A percentile compares a stretch with the other conserved stretches of the same genome.
phyloP scores from a whole-genome alignment of 345 rosid species.

The Eucalyptus erythrocorys region DNA sequence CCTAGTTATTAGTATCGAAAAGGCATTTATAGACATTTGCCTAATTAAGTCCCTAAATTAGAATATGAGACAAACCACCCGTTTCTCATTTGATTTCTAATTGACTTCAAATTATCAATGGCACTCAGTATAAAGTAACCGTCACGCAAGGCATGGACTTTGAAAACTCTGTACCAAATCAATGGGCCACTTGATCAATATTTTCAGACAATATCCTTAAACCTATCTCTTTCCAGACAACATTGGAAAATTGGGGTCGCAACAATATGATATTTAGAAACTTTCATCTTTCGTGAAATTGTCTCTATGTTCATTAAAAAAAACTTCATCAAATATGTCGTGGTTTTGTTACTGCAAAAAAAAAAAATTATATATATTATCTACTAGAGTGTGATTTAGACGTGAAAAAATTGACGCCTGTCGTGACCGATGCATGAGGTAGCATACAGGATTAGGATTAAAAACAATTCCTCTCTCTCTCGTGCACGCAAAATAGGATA shows the following conservation, averaged over 20 bases:
- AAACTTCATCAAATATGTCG: background rate
- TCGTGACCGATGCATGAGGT: background rate
- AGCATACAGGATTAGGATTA: background rate
- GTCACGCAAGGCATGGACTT: no score
- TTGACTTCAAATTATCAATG: no score
- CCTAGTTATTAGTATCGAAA: no score
- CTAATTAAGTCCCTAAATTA: no score
- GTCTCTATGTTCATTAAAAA: background rate
- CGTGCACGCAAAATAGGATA: background rate
- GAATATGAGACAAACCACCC: no score
- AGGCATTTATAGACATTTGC: no score
- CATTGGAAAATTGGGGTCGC: no score
- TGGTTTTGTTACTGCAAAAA: background rate
- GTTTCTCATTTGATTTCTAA: no score
- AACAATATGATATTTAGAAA: background rate
- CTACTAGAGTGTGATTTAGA: background rate
- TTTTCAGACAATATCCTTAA: no score
- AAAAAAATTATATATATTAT: background rate
- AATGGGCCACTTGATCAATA: no score
- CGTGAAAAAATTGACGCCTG: background rate
- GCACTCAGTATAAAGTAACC: no score
- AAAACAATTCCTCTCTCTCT: background rate
- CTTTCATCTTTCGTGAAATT: background rate
- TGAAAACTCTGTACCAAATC: no score
- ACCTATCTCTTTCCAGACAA: accelerated